phyloP scores from a whole-genome alignment of 75 land plant genomes.

The Cunninghamia lanceolata region DNA sequence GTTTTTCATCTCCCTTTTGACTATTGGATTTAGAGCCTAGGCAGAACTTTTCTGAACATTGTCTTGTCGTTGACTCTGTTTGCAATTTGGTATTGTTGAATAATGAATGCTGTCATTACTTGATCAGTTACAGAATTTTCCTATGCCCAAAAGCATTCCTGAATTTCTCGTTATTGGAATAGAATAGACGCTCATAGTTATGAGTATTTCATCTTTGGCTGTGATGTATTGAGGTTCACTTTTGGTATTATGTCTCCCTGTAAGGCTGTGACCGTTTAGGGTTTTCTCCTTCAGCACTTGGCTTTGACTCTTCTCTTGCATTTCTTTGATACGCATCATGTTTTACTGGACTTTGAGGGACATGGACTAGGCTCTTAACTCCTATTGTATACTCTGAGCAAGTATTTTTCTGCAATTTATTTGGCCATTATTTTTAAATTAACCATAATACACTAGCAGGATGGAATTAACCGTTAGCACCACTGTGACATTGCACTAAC shows the following conservation, averaged over 20 bases:
- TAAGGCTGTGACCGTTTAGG: not conserved
- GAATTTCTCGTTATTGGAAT: not conserved
- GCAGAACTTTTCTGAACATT: not conserved
- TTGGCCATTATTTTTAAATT: not conserved
- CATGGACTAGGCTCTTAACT: not conserved
- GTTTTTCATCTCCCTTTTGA: not conserved
- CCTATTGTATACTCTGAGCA: not conserved
- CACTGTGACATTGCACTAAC: not conserved
- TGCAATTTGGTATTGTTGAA: not conserved
- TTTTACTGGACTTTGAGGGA: not conserved
- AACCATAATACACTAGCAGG: not conserved
- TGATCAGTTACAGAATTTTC: not conserved
- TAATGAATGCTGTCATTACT: not conserved
- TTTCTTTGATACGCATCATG: not conserved
- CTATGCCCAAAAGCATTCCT: not conserved
- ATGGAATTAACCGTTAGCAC: not conserved
- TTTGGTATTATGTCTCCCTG: not conserved
- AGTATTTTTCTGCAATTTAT: not conserved
- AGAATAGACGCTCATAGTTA: not conserved
- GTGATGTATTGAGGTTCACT: not conserved
- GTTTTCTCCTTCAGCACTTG: not conserved
- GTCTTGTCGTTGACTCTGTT: not conserved
- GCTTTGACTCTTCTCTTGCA: not conserved
- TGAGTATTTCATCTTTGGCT: not conserved
- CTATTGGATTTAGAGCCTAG: not conserved